Conservation (phyloP, 495 filamentous ascomycete genomes). For the Aspergillus mulundensis region DNA sequence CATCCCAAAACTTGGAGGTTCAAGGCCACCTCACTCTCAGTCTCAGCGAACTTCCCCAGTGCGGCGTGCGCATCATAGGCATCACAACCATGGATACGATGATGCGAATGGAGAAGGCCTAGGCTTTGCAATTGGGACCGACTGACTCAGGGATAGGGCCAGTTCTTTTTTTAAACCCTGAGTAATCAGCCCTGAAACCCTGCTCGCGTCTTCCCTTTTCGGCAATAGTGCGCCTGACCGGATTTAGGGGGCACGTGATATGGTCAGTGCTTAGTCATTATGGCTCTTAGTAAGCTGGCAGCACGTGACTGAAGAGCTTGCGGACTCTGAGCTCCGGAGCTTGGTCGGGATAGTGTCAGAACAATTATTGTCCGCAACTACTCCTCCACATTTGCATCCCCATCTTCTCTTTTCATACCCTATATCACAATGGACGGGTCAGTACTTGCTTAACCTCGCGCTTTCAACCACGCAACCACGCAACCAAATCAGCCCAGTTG, state of each 20-base stretch:
- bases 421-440: conserved; percentile 46
- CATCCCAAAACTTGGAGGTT: neutral
- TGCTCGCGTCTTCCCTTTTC: neutral
- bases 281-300: no score
- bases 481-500: neutral
- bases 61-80: neutral
- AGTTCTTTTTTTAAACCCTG: conserved; percentile 21
- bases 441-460: conserved; percentile 9
- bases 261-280: conserved; percentile 7
- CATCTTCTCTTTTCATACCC: neutral
- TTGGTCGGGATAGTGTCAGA: conserved; percentile 3
- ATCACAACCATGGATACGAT: conserved; percentile 14
- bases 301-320: conserved; percentile 30
- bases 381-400: neutral
- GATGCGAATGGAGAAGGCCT: conserved; percentile 9
- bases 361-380: conserved; percentile 11
- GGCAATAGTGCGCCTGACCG: neutral
- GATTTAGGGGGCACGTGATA: conserved; percentile 10
- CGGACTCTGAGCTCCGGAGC: conserved; percentile 31
- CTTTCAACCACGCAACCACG: neutral
- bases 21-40: neutral
- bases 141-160: neutral
- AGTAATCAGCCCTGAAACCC: conserved; percentile 2
- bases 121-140: neutral
- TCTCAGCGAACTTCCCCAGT: neutral